These are phyloP conservation scores for Blastobotrys peoriensis DNA, from an alignment of 805 yeast genomes.

Conservation along the genomic window DNA sequence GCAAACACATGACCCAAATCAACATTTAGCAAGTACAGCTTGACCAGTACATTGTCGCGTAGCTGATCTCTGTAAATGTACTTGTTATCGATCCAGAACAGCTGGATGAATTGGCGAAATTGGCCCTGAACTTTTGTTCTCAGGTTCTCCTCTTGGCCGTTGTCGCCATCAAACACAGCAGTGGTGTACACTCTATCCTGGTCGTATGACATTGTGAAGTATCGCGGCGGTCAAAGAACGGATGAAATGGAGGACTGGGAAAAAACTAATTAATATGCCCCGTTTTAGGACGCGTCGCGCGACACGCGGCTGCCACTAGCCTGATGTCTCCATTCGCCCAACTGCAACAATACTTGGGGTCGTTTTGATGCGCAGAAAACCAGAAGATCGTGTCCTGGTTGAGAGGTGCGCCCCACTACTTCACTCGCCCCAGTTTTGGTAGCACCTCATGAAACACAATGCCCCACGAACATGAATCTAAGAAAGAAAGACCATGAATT, in stretches of 20 bases:
- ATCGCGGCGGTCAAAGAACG: background rate
- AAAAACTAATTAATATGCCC: constrained; percentile 4
- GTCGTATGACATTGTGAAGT: constrained; percentile 34
- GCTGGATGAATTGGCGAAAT: constrained; percentile 75
- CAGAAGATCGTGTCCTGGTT: constrained; percentile 2
- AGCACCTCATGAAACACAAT: too few species aligned
- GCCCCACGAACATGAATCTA: too few species aligned
- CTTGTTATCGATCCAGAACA: constrained; percentile 75
- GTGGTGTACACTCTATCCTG: constrained; percentile 43
- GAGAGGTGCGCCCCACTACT: background rate
- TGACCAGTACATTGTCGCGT: constrained; percentile 76
- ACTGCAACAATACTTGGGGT: too few species aligned
- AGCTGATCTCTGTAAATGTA: constrained; percentile 84
- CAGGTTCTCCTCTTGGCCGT: constrained; percentile 44
- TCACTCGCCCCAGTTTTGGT: too few species aligned
- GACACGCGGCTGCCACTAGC: too few species aligned
- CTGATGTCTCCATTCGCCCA: too few species aligned
- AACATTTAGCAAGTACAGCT: constrained; percentile 65
- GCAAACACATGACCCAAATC: constrained; percentile 79
- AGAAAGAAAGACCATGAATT: too few species aligned
- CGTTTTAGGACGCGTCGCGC: constrained; percentile 2
- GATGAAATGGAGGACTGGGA: background rate
- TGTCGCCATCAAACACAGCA: constrained; percentile 81
- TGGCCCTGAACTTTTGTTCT: constrained; percentile 29
- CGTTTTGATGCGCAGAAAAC: too few species aligned